Evolutionary conservation across 2,329 filamentous ascomycete genomes (phyloP), one percentile per base, ranked within the genome.

Genomic region (Zelopaecilomyces penicillatus): DNA sequence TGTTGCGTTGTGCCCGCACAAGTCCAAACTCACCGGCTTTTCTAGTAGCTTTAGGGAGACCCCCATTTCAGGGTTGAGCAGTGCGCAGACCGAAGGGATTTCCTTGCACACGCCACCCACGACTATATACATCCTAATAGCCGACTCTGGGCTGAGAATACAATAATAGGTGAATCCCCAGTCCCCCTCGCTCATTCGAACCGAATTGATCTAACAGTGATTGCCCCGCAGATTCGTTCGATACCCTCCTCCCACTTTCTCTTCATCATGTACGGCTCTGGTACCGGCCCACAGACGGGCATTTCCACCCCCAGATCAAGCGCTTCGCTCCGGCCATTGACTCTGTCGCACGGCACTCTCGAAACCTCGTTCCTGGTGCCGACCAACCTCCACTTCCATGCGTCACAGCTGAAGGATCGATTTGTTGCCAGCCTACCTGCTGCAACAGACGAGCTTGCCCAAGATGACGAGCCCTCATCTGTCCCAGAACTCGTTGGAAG

Each of bases 391-490:
- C 93, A 98, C 70, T 98, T 94, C 75, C 90, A 93, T 67, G 93
- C 93, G 58, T 85, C 89, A 49, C 87, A 95, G 71, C 76, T 97
- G 62, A 94, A 91, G 75, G 90, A 96, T 57, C 79, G 82, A 54
- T 98, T 98, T 70, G 78, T 82, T 53, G 77, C 86, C 39, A 88
- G 83, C 52, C 78, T 98, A 55, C 94, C 94, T 43, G 76, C 83
- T 58, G 87, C 93, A 46, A 98, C 94, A 63, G 93, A 98, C 64
- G 93, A 98, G 74, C 80, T 97, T 52, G 94, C 93, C 50, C 89
- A 91, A 64, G 94, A 98, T 73, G 93, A 98, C 58, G 94, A 98
- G 74, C 93, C 93, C n/a, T 97, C 93, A 33, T 98, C 94, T 27
- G 82, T 90, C 39, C 73, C 87, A 37, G 93, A 98, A 71, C 76